phyloP scores from a whole-genome alignment of 768 basidiomycete species.

The Dacryopinax spathularia region DNA sequence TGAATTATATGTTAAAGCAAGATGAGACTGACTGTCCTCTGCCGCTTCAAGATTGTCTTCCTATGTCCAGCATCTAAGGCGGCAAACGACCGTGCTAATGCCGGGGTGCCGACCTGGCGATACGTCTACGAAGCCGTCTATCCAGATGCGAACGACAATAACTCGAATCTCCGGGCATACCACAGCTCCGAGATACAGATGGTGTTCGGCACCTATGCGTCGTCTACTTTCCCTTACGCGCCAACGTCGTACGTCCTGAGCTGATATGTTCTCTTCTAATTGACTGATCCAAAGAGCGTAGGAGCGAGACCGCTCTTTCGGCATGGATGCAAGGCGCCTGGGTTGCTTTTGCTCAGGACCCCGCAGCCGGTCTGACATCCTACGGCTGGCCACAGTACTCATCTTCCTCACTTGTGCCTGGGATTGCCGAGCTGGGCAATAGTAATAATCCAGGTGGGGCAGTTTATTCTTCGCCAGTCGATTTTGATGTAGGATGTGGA shows the following conservation, averaged over 20 bases:
- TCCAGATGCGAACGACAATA: neutral
- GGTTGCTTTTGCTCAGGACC: conserved; percentile 32
- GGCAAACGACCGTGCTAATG: neutral
- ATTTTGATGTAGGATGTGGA: neutral
- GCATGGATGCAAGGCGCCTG: conserved; percentile 28
- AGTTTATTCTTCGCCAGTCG: neutral
- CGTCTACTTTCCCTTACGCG: conserved; percentile 12
- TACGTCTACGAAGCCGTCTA: neutral
- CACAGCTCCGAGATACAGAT: conserved; percentile 30
- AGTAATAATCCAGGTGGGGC: neutral
- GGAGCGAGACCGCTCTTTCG: conserved; percentile 22
- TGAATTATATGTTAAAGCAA: too few species aligned
- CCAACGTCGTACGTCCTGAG: neutral
- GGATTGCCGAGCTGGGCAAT: neutral
- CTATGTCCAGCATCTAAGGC: neutral
- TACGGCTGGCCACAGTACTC: conserved; percentile 21
- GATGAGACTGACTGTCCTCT: too few species aligned
- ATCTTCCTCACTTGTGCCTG: neutral
- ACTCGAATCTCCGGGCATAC: conserved; percentile 19
- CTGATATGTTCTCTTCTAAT: neutral
- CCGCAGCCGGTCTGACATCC: conserved; percentile 20
- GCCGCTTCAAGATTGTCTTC: neutral
- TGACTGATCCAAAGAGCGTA: neutral
- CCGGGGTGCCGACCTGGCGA: neutral
- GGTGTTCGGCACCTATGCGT: conserved; percentile 23